Percentiles rank a stretch among this genome's conserved stretches.
These are phyloP conservation scores for Adansonia grandidieri DNA, from an alignment of 441 rosid species.

Conservation along the genomic window DNA sequence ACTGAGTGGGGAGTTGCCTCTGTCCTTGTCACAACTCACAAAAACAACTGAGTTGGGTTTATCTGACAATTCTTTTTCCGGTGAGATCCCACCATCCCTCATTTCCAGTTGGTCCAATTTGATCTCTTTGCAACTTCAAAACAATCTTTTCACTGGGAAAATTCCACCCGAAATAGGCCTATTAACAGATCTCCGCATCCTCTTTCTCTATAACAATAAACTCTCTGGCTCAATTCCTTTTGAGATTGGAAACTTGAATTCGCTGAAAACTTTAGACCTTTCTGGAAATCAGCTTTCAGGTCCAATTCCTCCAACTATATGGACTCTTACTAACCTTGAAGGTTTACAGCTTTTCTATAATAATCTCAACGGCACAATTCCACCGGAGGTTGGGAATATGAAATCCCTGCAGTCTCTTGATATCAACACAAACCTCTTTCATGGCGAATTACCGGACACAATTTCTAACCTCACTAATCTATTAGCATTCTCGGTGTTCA, in stretches of 20 bases:
- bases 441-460: conserved; percentile 46
- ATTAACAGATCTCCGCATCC: conserved; percentile 39
- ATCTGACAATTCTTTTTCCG: conserved; percentile 50
- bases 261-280: conserved; percentile 36
- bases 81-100: conserved; percentile 49
- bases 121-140: conserved; percentile 56
- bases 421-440: conserved; percentile 41
- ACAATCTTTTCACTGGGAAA: conserved; percentile 47
- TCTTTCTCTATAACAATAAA: conserved; percentile 46
- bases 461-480: conserved; percentile 41
- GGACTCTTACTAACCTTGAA: conserved; percentile 41
- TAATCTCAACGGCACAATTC: conserved; percentile 48
- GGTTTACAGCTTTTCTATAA: conserved; percentile 41
- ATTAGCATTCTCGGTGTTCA: conserved; percentile 28
- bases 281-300: conserved; percentile 47
- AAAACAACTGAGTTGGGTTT: conserved; percentile 44
- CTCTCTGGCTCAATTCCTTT: conserved; percentile 54
- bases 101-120: conserved; percentile 55
- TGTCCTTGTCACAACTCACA: conserved; percentile 54
- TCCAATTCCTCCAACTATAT: conserved; percentile 40
- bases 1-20: conserved; percentile 55
- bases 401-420: conserved; percentile 33
- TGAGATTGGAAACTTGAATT: conserved; percentile 47
- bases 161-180: conserved; percentile 58
- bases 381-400: conserved; percentile 49